Base-by-base conservation (phyloP, 78 protist species). In the Polysphondylium violaceum region DNA sequence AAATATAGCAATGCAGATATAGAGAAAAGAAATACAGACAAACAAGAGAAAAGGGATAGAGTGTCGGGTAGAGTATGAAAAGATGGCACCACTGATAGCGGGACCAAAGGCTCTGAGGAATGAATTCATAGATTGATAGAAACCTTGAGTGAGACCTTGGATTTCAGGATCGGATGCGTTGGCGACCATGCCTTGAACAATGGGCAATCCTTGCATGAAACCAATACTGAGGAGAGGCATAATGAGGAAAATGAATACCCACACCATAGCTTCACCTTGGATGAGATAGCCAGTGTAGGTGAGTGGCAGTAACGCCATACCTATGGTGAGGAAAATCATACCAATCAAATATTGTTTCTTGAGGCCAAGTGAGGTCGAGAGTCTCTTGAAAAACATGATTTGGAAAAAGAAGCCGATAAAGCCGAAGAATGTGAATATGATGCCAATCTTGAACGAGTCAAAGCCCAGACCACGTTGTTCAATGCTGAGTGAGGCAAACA, bases 221-320 rank as follows among this genome's bases (percentile, higher is more conserved):
- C 91, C 91, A 50, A 83, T 64, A 3, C 81, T 69, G 19, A 60
- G 67, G 35, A 83, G 21, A 27, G 91, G 91, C 0, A 83, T 67
- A 4, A 69, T 33, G 0, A 83, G 50, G 11, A 14, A 11, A 9
- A 83, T 11, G 25, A 58, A 27, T 0, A 83, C 79, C 91, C 91
- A 83, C 17, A 61, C 91, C 50, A 69, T 43, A 8, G 91, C 61
- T 43, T 40, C 38, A 31, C 91, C 91, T 41, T 68, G 79, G 2
- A 69, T 69, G 14, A 55, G 0, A 33, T 72, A 83, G 14, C 78
- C 91, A 16, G 53, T 61, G 25, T 36, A 83, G 38, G 91, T 41
- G 17, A 83, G 56, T 83, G 91, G 91, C 74, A 83, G 69, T 9
- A 69, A n/a, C 8, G 74, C 74, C 71, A 83, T 83, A 83, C 91